A percentile compares a stretch with the other conserved stretches of the same genome.
Conservation (phyloP, 352 stramenopile genomes). For the Aphanomyces stellatus region DNA sequence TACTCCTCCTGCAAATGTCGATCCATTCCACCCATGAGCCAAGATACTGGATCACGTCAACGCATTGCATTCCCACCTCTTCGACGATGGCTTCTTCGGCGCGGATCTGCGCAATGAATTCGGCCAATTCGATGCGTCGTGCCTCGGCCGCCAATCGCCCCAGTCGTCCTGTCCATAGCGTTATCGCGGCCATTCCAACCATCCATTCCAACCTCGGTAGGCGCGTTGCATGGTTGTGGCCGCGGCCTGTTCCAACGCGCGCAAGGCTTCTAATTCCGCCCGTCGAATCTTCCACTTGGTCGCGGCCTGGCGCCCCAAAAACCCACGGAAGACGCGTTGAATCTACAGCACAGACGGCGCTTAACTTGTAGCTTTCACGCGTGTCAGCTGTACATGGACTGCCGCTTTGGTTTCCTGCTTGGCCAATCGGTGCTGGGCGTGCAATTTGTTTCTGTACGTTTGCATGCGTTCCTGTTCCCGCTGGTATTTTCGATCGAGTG, state of each 20-base stretch:
- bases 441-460: conserved; percentile 52
- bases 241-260: conserved; percentile 62
- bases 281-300: conserved; percentile 74
- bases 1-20: conserved; percentile 3
- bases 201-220: conserved; percentile 63
- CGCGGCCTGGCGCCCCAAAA: conserved; percentile 30
- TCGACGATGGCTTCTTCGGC: conserved; percentile 86
- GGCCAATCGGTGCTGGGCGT: conserved; percentile 49
- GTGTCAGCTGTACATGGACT: too few relatives aligned
- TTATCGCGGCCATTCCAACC: too few relatives aligned
- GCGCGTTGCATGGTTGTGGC: conserved; percentile 79
- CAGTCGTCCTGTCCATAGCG: conserved; percentile 43
- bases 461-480: conserved; percentile 53
- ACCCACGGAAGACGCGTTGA: conserved; percentile 13
- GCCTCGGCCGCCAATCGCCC: conserved; percentile 77
- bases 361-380: too few relatives aligned
- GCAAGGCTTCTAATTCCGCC: conserved; percentile 76
- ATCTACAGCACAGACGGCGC: not conserved
- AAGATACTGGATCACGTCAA: not conserved
- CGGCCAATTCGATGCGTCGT: conserved; percentile 81
- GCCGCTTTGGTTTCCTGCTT: conserved; percentile 45
- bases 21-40: not conserved
- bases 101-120: conserved; percentile 89
- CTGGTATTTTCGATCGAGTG: conserved; percentile 48
- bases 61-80: conserved; percentile 29